Base-by-base conservation (phyloP, 352 stramenopile species). In the Phytopythium ostracodes region DNA sequence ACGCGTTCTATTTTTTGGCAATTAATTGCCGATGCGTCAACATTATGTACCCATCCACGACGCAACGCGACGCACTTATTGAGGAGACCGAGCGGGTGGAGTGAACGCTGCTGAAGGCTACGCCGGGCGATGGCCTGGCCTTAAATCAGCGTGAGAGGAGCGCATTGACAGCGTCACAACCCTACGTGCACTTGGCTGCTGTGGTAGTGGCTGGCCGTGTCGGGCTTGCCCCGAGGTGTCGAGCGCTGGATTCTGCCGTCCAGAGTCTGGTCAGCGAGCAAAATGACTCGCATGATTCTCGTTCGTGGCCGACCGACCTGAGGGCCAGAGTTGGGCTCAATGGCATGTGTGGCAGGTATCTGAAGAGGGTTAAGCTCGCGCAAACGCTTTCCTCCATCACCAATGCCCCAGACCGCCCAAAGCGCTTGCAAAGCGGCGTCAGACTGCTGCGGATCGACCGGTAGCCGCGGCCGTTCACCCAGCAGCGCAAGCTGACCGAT, bases 1-100 rank as follows among this genome's bases (percentile, higher is more conserved):
- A 42, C 50, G 29, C 50, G 27, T 40, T 56, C 50, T 56, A 55
- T 56, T 56, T 56, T 56, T 42, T 27, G 17, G 2, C 42, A 8
- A 47, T n/a, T 46, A n/a, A 47, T 47, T 47, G 42, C 25, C 42
- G 5, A 47, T 47, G 24, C n/a, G 18, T 47, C 18, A 14, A n/a
- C n/a, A n/a, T n/a, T 38, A 20, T 47, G 42, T 24, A 47, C 42
- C 42, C 42, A 47, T 47, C 5, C 25, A 4, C 4, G 7, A 47
- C 18, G 42, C 0, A 47, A 24, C 42, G 20, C 42, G 25, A 47
- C 43, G 43, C 43, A 50, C 43, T 50, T 50, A 50, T 29, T 50
- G 43, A 1, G n/a, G 43, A 25, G 17, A 47, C 40, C 40, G 40
- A 24, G 1, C n/a, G n/a, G 4, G 38, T 22, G 18, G 38, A 44